Percentiles rank a stretch among this genome's conserved stretches.
Conservation (phyloP, 495 filamentous ascomycete genomes). For the Aspergillus saccharolyticus region DNA sequence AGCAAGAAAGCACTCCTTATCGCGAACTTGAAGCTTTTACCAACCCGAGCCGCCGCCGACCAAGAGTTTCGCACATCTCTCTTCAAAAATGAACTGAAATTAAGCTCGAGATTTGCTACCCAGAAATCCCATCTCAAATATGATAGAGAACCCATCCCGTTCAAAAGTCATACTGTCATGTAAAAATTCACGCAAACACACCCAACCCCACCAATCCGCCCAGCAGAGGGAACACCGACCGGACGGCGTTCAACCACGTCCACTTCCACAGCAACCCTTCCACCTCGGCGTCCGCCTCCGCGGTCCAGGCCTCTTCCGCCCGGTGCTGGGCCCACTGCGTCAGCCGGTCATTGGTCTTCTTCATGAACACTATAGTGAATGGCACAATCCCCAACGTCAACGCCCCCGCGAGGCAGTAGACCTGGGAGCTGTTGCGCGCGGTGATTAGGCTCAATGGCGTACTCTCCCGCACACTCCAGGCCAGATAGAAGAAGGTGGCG, state of each 20-base stretch:
- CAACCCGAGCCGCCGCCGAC: too few relatives aligned
- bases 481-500: constrained; percentile 36
- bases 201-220: constrained; percentile 27
- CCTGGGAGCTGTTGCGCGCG: constrained; percentile 4
- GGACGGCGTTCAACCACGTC: constrained; percentile 31
- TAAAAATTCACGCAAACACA: constrained; percentile 23
- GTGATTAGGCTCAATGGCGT: constrained; percentile 24
- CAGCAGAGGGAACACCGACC: constrained; percentile 33
- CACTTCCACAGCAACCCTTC: constrained; percentile 28
- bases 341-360: constrained; percentile 23
- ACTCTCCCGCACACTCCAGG: constrained; percentile 26
- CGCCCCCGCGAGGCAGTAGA: constrained; percentile 28
- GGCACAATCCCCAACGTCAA: constrained; percentile 36
- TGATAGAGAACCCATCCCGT: too few relatives aligned
- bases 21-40: too few relatives aligned
- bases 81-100: too few relatives aligned
- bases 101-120: too few relatives aligned
- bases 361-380: constrained; percentile 28
- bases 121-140: too few relatives aligned
- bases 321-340: constrained; percentile 13
- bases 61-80: too few relatives aligned
- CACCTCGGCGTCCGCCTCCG: constrained; percentile 20
- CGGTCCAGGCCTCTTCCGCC: background rate
- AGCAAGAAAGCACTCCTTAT: too few relatives aligned
- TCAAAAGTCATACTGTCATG: background rate